Conservation (phyloP, 2,329 filamentous ascomycete species). For the Phyllosticta capitalensis region DNA sequence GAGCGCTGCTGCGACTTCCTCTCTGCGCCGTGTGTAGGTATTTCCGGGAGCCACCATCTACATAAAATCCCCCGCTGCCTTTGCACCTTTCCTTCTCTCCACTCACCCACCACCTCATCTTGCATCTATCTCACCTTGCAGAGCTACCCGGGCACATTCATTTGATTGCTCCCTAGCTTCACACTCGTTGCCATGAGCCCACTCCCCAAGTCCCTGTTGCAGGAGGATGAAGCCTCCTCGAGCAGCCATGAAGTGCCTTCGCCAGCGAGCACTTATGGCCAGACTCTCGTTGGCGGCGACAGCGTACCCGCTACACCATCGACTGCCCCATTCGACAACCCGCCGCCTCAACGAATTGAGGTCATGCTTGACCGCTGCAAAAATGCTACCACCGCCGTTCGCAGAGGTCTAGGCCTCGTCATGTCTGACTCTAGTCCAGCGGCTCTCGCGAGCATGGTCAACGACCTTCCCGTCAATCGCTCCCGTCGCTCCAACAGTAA, state of each 20-base stretch:
- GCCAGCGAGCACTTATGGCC: background rate
- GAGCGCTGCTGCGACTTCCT: too few relatives aligned
- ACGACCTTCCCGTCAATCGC: background rate
- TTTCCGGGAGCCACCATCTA: too few relatives aligned
- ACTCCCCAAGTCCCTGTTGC: background rate
- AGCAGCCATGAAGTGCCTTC: background rate
- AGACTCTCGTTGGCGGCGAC: background rate
- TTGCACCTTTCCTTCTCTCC: too few relatives aligned
- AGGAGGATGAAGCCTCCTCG: background rate
- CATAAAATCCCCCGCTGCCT: too few relatives aligned
- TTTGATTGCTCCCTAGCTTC: too few relatives aligned
- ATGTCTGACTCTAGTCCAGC: background rate
- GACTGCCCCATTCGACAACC: background rate
- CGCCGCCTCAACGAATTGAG: background rate
- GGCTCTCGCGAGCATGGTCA: background rate
- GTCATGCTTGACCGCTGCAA: background rate
- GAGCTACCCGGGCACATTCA: too few relatives aligned
- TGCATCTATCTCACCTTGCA: too few relatives aligned
- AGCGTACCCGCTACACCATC: background rate
- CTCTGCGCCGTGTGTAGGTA: too few relatives aligned
- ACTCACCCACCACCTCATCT: too few relatives aligned
- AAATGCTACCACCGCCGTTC: background rate
- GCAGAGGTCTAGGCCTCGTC: background rate
- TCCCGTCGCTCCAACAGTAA: background rate
- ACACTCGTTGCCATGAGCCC: background rate